phyloP scores from a whole-genome alignment of 1,284 basidiomycete species.

The Vanrija sp. region DNA sequence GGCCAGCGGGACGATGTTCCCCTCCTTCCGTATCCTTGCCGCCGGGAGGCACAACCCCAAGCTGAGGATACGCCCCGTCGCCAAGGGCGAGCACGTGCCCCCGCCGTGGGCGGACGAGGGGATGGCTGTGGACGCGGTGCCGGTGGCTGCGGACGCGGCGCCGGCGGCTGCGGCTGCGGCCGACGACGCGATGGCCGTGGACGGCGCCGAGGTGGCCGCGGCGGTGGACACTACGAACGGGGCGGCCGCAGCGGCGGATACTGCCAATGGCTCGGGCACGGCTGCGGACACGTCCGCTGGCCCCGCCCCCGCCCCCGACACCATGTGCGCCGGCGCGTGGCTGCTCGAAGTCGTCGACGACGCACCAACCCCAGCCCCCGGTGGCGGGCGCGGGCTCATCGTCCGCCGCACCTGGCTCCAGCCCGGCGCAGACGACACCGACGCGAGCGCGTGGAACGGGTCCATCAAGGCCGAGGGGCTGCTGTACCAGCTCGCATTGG shows the following conservation, averaged over 20 bases:
- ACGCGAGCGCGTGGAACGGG: constrained; percentile 15
- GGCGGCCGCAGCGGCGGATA: too few relatives aligned
- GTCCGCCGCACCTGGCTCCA: constrained; percentile 31
- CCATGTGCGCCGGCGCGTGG: constrained; percentile 12
- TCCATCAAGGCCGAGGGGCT: constrained; percentile 32
- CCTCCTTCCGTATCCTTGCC: constrained; percentile 13
- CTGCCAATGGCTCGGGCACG: too few relatives aligned
- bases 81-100: constrained; percentile 9
- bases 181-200: constrained; percentile 5
- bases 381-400: constrained; percentile 20
- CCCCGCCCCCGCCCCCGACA: not conserved
- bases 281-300: too few relatives aligned
- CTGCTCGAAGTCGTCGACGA: constrained; percentile 12
- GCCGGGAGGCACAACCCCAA: constrained; percentile 5
- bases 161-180: not conserved
- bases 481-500: constrained; percentile 15
- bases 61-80: constrained; percentile 11
- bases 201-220: not conserved
- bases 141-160: not conserved
- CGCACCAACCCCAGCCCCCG: not conserved
- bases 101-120: not conserved
- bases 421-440: constrained; percentile 4
- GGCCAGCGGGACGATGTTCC: constrained; percentile 6
- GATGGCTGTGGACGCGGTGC: not conserved
- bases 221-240: not conserved